These are phyloP conservation scores for Pyrus hybrid DNA, from an alignment of 331 rosid species.

Conservation along the genomic window DNA sequence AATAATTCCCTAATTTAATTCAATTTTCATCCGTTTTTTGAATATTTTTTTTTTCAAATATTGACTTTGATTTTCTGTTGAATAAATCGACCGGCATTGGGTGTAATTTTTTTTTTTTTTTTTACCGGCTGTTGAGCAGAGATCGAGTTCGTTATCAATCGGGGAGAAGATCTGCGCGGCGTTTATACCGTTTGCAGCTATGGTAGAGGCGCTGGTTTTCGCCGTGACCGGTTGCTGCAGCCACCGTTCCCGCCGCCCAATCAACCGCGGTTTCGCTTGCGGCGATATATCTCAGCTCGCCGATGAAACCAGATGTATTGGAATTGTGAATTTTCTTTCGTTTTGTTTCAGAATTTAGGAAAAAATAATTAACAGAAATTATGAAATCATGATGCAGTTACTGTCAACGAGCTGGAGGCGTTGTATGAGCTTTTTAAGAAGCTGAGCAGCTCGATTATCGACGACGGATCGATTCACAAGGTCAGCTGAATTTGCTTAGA, in stretches of 20 bases:
- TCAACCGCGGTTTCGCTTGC: conserved; percentile 1
- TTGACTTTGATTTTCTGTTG: background rate
- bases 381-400: conserved; percentile 32
- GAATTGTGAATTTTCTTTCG: background rate
- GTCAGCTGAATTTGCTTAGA: conserved; percentile 23
- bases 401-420: conserved; percentile 62
- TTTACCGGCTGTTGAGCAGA: conserved; percentile 20
- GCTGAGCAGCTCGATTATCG: conserved; percentile 67
- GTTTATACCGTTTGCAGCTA: conserved; percentile 37
- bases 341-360: background rate
- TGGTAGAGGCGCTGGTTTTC: conserved; percentile 32
- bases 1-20: background rate
- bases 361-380: background rate
- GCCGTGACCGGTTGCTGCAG: conserved; percentile 41
- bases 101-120: too few species aligned
- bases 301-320: conserved; percentile 52
- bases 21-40: background rate
- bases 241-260: background rate
- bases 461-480: conserved; percentile 85
- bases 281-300: conserved; percentile 36
- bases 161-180: conserved; percentile 44
- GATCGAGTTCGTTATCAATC: conserved; percentile 28
- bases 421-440: conserved; percentile 61
- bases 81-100: background rate
- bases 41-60: too few species aligned